Evolutionary conservation across 306 rosid species (phyloP).

Genomic region (Oemleria cerasiformis): DNA sequence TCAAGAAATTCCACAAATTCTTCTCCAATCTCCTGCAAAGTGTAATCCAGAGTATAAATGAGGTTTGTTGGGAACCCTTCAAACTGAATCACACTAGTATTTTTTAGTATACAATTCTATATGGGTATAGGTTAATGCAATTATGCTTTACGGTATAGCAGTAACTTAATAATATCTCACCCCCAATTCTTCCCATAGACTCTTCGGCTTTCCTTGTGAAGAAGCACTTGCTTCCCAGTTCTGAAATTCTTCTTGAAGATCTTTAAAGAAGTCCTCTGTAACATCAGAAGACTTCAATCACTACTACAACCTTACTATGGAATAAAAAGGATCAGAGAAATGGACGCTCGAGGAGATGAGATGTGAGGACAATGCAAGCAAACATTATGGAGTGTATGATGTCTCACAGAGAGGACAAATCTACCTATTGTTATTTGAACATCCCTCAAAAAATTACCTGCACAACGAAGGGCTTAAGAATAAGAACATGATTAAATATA

Average conservation of each 20-base stretch:
- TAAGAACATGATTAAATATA: constrained; percentile 36
- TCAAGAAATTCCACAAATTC: constrained; percentile 93
- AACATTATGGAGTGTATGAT: constrained; percentile 33
- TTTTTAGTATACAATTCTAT: background rate
- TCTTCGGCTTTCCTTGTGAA: constrained; percentile 86
- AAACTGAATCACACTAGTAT: background rate
- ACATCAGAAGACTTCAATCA: constrained; percentile 25
- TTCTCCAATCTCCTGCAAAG: constrained; percentile 92
- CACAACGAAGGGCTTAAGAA: constrained; percentile 62
- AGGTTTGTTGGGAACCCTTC: constrained; percentile 1
- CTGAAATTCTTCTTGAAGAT: constrained; percentile 81
- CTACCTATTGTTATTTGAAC: constrained; percentile 99
- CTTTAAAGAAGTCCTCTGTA: constrained; percentile 80
- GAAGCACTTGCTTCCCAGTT: constrained; percentile 88
- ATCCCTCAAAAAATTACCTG: constrained; percentile 93
- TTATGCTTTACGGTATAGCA: background rate
- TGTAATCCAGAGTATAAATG: constrained; percentile 18
- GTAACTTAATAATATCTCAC: constrained; percentile 35
- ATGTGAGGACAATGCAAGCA: constrained; percentile 29
- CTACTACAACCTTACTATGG: background rate
- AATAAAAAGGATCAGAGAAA: constrained; percentile 24
- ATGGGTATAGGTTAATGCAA: background rate
- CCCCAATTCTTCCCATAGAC: constrained; percentile 94
- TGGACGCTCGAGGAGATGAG: constrained; percentile 16
- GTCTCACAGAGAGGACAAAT: constrained; percentile 56